phyloP scores from a whole-genome alignment of 2,329 filamentous ascomycete genomes.

The Beauveria sp. region DNA sequence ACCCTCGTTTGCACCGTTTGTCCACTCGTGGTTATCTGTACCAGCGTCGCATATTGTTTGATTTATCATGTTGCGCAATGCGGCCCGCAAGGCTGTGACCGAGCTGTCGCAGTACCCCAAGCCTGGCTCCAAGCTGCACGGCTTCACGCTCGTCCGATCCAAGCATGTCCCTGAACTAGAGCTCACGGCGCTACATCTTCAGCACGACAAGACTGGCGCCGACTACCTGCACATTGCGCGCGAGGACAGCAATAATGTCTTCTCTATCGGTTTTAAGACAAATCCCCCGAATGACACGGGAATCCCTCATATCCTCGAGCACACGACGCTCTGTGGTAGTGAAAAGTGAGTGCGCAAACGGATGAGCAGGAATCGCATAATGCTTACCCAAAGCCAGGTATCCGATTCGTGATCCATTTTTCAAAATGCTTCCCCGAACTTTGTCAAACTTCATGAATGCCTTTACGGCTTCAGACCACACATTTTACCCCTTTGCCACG shows the following conservation, averaged over 20 bases:
- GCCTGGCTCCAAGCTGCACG: conserved; percentile 79
- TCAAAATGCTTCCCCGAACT: conserved; percentile 97
- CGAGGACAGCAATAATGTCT: conserved; percentile 98
- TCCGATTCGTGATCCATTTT: conserved; percentile 97
- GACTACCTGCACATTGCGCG: conserved; percentile 93
- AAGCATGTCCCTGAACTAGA: conserved; percentile 94
- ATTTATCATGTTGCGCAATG: conserved; percentile 43
- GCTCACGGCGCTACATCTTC: conserved; percentile 80
- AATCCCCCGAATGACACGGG: conserved; percentile 96
- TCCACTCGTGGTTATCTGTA: neutral
- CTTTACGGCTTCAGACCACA: conserved; percentile 93
- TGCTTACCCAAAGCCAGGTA: conserved; percentile 52
- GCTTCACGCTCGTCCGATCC: conserved; percentile 81
- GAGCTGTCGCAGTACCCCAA: conserved; percentile 69
- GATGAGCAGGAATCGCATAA: neutral
- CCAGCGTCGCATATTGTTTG: neutral
- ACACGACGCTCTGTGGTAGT: conserved; percentile 93
- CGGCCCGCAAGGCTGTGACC: conserved; percentile 58
- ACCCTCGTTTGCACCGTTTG: neutral
- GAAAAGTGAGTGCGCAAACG: conserved; percentile 57
- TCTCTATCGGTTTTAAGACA: conserved; percentile 98
- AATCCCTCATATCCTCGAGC: conserved; percentile 93
- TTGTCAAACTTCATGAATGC: conserved; percentile 99
- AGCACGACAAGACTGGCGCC: conserved; percentile 91
- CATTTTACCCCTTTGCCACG: conserved; percentile 95